phyloP scores from a whole-genome alignment of 768 basidiomycete species.

The Symmetrospora coprosmae region DNA sequence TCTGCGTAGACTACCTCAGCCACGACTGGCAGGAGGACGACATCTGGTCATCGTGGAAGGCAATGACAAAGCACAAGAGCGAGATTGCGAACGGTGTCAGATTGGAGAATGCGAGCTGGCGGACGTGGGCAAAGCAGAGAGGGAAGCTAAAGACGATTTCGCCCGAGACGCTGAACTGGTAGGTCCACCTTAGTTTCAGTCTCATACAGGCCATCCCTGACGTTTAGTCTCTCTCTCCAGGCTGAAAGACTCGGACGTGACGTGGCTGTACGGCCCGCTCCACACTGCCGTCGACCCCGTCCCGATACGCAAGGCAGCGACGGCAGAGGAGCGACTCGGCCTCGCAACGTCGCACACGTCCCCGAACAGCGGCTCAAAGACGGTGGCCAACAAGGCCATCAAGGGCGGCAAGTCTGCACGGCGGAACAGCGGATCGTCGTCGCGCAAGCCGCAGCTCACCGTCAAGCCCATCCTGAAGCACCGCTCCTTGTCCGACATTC shows the following conservation, averaged over 20 bases:
- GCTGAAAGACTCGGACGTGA: constrained; percentile 98
- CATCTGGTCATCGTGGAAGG: constrained; percentile 95
- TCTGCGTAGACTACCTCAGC: constrained; percentile 95
- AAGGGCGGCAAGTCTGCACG: not conserved
- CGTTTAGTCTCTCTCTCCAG: constrained; percentile 40
- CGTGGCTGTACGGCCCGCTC: constrained; percentile 94
- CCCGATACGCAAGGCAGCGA: constrained; percentile 47
- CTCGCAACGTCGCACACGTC: constrained; percentile 37
- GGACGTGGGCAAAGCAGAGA: constrained; percentile 98
- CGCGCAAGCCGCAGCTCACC: not conserved
- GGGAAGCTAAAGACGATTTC: constrained; percentile 88
- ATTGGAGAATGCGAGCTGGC: constrained; percentile 95
- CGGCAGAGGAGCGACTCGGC: constrained; percentile 45
- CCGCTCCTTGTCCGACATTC: constrained; percentile 76
- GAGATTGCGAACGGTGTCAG: constrained; percentile 89
- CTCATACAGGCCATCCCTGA: not conserved
- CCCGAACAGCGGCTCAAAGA: not conserved
- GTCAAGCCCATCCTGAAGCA: constrained; percentile 88
- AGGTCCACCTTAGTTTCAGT: constrained; percentile 34
- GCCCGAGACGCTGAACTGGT: constrained; percentile 98
- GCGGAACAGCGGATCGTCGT: not conserved
- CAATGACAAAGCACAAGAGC: constrained; percentile 95
- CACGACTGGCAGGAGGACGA: constrained; percentile 97
- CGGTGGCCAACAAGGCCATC: not conserved
- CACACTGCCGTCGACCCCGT: constrained; percentile 77